phyloP scores from a whole-genome alignment of 495 filamentous ascomycete species.

The Podospora comata region DNA sequence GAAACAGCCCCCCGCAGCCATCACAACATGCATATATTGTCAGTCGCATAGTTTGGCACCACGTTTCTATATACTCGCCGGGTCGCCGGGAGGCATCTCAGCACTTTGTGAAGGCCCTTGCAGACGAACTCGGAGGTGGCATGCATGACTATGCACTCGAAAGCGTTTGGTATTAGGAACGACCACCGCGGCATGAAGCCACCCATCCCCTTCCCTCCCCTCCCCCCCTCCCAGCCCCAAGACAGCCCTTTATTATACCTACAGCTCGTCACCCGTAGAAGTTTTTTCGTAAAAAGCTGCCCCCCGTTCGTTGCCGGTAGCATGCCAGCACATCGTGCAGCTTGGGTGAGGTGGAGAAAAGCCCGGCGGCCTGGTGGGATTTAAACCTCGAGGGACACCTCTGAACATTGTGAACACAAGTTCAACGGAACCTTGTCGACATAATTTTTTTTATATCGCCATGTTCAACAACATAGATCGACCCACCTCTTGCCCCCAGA shows the following conservation, averaged over 20 bases:
- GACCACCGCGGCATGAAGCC: slow-evolving; percentile 22
- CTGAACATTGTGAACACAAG: background rate
- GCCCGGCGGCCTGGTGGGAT: slow-evolving; percentile 23
- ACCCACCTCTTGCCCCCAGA: background rate
- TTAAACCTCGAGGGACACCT: slow-evolving; percentile 18
- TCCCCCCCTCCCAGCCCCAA: background rate
- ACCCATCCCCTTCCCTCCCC: slow-evolving; percentile 16
- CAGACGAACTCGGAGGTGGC: slow-evolving; percentile 15
- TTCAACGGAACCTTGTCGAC: background rate
- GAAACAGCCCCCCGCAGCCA: slow-evolving; percentile 3
- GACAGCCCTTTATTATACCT: slow-evolving; percentile 21
- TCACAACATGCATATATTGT: background rate
- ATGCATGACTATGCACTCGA: slow-evolving; percentile 18
- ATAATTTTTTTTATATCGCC: background rate
- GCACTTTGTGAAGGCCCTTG: slow-evolving; percentile 15
- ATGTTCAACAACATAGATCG: background rate
- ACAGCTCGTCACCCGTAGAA: slow-evolving; percentile 29
- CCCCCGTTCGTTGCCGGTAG: slow-evolving; percentile 26
- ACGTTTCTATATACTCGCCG: background rate
- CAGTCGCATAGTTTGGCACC: background rate
- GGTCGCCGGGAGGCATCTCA: background rate
- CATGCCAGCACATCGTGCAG: slow-evolving; percentile 42
- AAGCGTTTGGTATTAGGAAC: slow-evolving; percentile 5
- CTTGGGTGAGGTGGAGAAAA: slow-evolving; percentile 34
- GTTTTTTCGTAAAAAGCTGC: slow-evolving; percentile 18